Evolutionary conservation across 805 yeast species (phyloP).

Genomic region (Wickerhamomyces pijperi): DNA sequence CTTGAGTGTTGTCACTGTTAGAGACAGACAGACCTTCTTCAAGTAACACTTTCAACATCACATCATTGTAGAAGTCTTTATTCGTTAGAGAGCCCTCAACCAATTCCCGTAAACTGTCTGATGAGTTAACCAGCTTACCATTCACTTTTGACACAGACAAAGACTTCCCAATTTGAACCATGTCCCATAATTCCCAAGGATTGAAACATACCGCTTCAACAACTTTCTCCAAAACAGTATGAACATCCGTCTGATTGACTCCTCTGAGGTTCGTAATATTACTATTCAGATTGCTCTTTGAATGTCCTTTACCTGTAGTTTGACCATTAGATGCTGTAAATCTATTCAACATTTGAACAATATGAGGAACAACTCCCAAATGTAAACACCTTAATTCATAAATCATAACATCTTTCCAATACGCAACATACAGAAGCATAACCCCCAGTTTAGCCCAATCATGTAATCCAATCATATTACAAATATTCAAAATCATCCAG

Average conservation of each 20-base stretch:
- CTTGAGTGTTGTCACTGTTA: not conserved
- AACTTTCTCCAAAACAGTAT: constrained; percentile 1
- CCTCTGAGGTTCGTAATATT: too few relatives aligned
- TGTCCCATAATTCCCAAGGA: not conserved
- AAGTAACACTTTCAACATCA: too few relatives aligned
- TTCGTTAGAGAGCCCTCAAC: not conserved
- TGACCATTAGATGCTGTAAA: not conserved
- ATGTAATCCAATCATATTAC: constrained; percentile 7
- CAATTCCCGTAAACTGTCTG: not conserved
- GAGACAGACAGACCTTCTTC: too few relatives aligned
- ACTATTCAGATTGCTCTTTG: too few relatives aligned
- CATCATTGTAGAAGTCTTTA: not conserved
- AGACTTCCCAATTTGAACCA: too few relatives aligned
- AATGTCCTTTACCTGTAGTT: too few relatives aligned
- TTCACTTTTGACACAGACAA: too few relatives aligned
- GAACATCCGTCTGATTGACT: constrained; percentile 3
- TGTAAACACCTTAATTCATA: constrained; percentile 8
- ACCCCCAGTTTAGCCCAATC: constrained; percentile 8
- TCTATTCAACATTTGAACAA: not conserved
- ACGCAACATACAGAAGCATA: constrained; percentile 7
- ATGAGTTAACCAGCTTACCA: too few relatives aligned
- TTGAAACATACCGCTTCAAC: constrained; percentile 5
- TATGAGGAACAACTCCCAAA: constrained; percentile 3
- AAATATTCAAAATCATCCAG: constrained; percentile 10
- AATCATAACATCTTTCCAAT: not conserved